Evolutionary conservation across 164 flowering plant species (phyloP).

Genomic region (Macadamia tetraphylla): DNA sequence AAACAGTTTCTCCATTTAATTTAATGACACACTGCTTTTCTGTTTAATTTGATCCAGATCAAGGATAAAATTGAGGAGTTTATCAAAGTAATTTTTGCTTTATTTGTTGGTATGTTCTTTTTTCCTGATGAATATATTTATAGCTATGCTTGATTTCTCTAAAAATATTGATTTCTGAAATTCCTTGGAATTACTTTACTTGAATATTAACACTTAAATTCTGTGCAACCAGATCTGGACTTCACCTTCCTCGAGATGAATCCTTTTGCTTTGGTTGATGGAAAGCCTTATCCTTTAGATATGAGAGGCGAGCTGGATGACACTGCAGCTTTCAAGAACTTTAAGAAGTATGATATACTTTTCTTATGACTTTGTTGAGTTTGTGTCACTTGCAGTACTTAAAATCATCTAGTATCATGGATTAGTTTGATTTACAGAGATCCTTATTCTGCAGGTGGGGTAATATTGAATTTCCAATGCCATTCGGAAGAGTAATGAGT

Average conservation of each 20-base stretch:
- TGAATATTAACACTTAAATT: slow-evolving; percentile 6
- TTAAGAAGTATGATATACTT: slow-evolving; percentile 64
- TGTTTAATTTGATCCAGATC: slow-evolving; percentile 33
- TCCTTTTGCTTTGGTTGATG: slow-evolving; percentile 87
- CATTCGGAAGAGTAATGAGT: slow-evolving; percentile 92
- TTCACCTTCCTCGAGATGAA: slow-evolving; percentile 98
- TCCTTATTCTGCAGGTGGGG: slow-evolving; percentile 63
- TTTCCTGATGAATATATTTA: slow-evolving; percentile 25
- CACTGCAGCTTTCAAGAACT: slow-evolving; percentile 97
- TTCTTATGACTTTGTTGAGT: background rate
- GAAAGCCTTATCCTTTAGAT: slow-evolving; percentile 96
- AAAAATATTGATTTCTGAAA: background rate
- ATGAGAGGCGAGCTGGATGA: slow-evolving; percentile 99
- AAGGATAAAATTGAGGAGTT: slow-evolving; percentile 59
- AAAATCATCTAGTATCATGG: background rate
- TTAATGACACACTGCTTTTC: too few species aligned
- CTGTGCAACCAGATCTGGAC: slow-evolving; percentile 65
- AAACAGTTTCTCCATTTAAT: background rate
- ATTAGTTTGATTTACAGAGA: slow-evolving; percentile 1
- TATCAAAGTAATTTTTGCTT: slow-evolving; percentile 47
- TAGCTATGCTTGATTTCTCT: slow-evolving; percentile 35
- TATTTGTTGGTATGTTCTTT: slow-evolving; percentile 54
- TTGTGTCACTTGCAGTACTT: background rate
- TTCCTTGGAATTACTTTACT: background rate
- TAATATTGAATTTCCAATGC: slow-evolving; percentile 76